A percentile compares a stretch with the other conserved stretches of the same genome.
These are phyloP conservation scores for Malassezia sp. DNA, from an alignment of 1,284 basidiomycete species.

Conservation along the genomic window DNA sequence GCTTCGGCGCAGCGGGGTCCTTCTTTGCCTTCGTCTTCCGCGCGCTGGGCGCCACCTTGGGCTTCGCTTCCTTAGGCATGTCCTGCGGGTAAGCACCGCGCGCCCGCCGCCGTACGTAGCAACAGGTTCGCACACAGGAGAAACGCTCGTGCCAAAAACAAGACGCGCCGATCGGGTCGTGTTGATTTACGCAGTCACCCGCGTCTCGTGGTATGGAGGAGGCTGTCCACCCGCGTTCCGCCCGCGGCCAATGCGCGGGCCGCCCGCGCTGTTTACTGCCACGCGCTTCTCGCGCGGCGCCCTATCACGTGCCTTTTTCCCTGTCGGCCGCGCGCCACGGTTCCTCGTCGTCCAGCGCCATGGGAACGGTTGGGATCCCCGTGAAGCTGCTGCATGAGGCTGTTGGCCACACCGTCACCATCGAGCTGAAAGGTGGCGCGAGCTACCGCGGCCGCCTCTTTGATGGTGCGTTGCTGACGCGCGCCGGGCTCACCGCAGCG, in stretches of 20 bases:
- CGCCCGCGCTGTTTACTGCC: too few species aligned
- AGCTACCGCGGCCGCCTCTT: conserved; percentile 93
- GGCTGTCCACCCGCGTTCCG: too few species aligned
- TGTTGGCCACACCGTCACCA: conserved; percentile 88
- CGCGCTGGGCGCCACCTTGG: conserved; percentile 29
- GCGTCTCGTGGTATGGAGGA: too few species aligned
- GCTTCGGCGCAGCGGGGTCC: conserved; percentile 70
- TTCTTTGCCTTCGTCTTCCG: conserved; percentile 45
- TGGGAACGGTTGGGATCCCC: conserved; percentile 46
- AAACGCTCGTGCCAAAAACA: too few species aligned
- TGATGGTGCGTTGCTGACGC: conserved; percentile 51
- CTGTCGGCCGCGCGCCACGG: neutral
- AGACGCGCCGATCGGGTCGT: too few species aligned
- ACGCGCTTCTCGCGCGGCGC: neutral
- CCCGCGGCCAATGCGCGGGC: too few species aligned
- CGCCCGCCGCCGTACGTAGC: too few species aligned
- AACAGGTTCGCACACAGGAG: too few species aligned
- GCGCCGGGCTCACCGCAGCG: conserved; percentile 53
- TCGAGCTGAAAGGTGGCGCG: conserved; percentile 94
- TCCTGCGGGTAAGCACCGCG: neutral
- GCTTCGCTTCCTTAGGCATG: conserved; percentile 40
- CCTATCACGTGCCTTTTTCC: conserved; percentile 1
- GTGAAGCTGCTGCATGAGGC: conserved; percentile 51
- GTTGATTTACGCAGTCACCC: too few species aligned
- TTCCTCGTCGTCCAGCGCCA: conserved; percentile 3